Base-by-base conservation (phyloP, 805 yeast genomes). In the Pichia cabralensis region DNA sequence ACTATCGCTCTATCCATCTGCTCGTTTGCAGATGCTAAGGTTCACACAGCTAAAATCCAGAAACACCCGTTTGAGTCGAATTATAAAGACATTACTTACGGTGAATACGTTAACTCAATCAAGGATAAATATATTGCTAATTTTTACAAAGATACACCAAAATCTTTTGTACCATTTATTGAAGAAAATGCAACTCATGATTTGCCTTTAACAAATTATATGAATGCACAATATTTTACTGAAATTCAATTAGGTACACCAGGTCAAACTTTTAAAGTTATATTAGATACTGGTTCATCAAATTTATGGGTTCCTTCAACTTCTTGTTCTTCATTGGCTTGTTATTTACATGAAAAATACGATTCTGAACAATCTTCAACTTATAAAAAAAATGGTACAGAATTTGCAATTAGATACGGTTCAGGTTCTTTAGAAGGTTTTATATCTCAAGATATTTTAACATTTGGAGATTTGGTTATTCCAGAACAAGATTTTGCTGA, bases 211-310 rank as follows among this genome's bases (percentile, higher is more conserved):
- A 79, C 92, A 45, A 88, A 92, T 67, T 92, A 89, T 61, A 62
- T 84, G 63, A 92, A 92, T 58, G 97, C 97, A 28, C 98, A 92
- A 65, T 89, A 92, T 63, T 92, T 71, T 58, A 80, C 98, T 28
- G 96, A 89, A 54, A 82, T 92, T 49, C 67, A 76, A 38, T 53
- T 92, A 39, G 98, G 98, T 48, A 81, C 95, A 26, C 98, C 98
- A 8, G 84, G 82, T 32, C 98, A 92, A 66, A 58, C 72, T 13
- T 92, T 92, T 64, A 89, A 89, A 69, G 97, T 92, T 33, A 76
- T 92, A 43, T 69, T 92, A 52, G 98, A 92, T 61, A 89, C 98
- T 18, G 98, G 98, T 26, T 83, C 95, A 29, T 82, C 96, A 29
- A 92, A 92, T 62, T 69, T 92, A 64, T 92, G 98, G 98, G 85